These are phyloP conservation scores for Amaranthus cruentus DNA, from an alignment of 148 eudicot species.

Conservation along the genomic window DNA sequence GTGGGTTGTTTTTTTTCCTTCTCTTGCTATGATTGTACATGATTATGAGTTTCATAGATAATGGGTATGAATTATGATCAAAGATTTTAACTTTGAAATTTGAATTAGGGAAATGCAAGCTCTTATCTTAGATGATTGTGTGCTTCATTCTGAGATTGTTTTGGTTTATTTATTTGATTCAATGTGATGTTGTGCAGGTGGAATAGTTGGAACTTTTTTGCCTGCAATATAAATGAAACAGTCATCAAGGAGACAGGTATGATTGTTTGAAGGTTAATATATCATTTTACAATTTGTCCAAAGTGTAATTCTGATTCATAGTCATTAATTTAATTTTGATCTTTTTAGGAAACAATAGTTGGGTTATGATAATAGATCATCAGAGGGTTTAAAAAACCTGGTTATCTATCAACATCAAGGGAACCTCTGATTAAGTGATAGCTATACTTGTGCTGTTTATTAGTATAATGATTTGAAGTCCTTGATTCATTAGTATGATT, in stretches of 20 bases:
- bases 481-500: too few relatives aligned
- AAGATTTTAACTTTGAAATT: background rate
- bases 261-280: background rate
- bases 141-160: background rate
- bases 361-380: too few relatives aligned
- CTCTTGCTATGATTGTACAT: background rate
- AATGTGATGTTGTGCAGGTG: slow-evolving; percentile 54
- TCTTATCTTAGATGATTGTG: background rate
- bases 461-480: too few relatives aligned
- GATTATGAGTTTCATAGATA: slow-evolving; percentile 1
- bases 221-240: slow-evolving; percentile 73
- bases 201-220: slow-evolving; percentile 98
- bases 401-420: background rate
- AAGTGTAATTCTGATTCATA: background rate
- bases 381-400: background rate
- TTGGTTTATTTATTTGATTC: slow-evolving; percentile 9
- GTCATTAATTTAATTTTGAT: background rate
- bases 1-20: background rate
- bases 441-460: background rate
- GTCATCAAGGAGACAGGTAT: slow-evolving; percentile 92
- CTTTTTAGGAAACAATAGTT: background rate
- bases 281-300: background rate
- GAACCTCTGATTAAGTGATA: background rate
- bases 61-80: slow-evolving; percentile 1
- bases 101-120: slow-evolving; percentile 1